These are phyloP conservation scores for Gymnopilus junonius DNA, from an alignment of 768 basidiomycete genomes.

Conservation along the genomic window DNA sequence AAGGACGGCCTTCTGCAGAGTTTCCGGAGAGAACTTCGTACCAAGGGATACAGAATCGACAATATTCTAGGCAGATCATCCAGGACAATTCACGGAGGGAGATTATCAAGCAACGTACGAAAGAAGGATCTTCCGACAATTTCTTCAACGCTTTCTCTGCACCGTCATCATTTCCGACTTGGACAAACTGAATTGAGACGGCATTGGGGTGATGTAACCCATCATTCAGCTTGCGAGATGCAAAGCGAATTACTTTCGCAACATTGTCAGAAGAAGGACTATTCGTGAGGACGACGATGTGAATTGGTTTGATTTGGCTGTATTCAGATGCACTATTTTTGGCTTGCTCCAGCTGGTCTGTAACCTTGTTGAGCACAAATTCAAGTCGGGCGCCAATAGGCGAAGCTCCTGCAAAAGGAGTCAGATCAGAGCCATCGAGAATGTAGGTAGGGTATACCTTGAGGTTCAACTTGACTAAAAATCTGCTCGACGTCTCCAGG, in stretches of 20 bases:
- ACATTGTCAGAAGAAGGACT: background rate
- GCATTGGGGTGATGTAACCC: background rate
- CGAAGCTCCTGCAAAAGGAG: background rate
- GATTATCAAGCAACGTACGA: background rate
- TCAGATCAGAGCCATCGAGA: background rate
- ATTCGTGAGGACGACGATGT: background rate
- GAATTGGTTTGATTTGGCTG: background rate
- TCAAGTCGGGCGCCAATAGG: background rate
- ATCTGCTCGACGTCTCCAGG: background rate
- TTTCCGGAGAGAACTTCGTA: background rate
- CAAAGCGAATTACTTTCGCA: background rate
- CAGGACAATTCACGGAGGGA: background rate
- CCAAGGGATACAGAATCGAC: background rate
- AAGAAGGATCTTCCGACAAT: background rate
- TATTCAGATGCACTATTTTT: background rate
- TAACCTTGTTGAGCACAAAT: background rate
- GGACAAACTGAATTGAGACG: background rate
- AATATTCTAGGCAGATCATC: background rate
- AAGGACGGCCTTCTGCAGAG: background rate
- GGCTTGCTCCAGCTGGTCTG: background rate
- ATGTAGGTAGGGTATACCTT: background rate
- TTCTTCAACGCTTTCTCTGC: background rate
- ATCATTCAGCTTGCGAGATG: background rate
- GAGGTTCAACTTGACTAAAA: background rate
- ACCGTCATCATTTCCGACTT: background rate